Evolutionary conservation across 164 flowering plant species (phyloP), one percentile per base, ranked within the genome.

Genomic region (Litsea cubeba): DNA sequence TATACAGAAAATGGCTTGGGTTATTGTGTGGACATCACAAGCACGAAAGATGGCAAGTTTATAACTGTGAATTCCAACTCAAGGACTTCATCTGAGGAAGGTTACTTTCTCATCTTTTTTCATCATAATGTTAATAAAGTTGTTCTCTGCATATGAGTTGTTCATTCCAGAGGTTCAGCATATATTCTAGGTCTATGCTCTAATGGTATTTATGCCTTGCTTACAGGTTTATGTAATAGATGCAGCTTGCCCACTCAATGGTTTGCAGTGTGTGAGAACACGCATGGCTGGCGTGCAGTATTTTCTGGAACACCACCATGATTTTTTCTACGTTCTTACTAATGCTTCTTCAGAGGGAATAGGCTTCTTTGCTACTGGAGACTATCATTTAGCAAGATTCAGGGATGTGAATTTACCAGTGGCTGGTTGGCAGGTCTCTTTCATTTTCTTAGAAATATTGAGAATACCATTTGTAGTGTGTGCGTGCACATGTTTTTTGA

Each of bases 21-120:
- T 65, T 91, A 81, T 79, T 95, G 97, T 82, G 90, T 93, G 76
- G 99, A 95, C 81, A 90, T 95, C 72, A 81, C 99, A 46, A 85
- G 85, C 82, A 93, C 99, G 71, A 95, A 95, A 83, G 99, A 95
- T 87, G 94, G 97, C 69, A 91, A 88, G 82, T 95, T 87, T 79
- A 83, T 95, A 57, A 93, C 97, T 80, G 87, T 95, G 77, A 93
- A 93, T 85, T 93, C 96, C 74, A 95, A 90, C 77, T 93, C 99
- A 77, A 91, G 98, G 83, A 86, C 90, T 81, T 91, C 99, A 79
- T 95, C 99, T 18, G 98, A 95, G 98, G 98, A 87, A 91, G 88
- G 89, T 85, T 77, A 79, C 81, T 82, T 66, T 68, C 74, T 70
- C 65, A 51, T 73, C 70, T 28, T 65, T 76, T 75, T 62, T 51